A percentile compares a stretch with the other conserved stretches of the same genome.
Conservation (phyloP, 2,329 filamentous ascomycete species). For the Ustulina deusta region DNA sequence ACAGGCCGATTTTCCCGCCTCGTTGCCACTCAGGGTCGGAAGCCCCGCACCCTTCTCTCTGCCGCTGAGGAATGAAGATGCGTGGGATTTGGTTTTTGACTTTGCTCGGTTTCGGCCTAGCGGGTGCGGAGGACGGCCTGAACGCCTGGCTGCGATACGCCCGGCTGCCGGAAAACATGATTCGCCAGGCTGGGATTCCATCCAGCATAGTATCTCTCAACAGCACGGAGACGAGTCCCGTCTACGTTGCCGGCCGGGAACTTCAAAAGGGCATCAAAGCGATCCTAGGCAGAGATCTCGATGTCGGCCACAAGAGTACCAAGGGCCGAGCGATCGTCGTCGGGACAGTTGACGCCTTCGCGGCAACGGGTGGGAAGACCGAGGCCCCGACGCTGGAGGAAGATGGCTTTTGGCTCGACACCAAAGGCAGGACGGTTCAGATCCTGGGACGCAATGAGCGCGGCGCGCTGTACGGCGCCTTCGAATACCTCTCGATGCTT, state of each 20-base stretch:
- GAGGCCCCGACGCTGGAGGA: slow-evolving; percentile 58
- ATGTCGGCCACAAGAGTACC: slow-evolving; percentile 44
- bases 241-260: slow-evolving; percentile 70
- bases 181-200: slow-evolving; percentile 58
- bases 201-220: slow-evolving; percentile 66
- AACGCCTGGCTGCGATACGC: slow-evolving; percentile 75
- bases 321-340: slow-evolving; percentile 57
- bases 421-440: slow-evolving; percentile 58
- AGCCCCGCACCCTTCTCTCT: not conserved
- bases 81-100: slow-evolving; percentile 47
- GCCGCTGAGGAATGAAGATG: slow-evolving; percentile 41
- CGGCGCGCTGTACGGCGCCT: slow-evolving; percentile 76
- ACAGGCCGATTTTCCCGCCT: slow-evolving; percentile 13
- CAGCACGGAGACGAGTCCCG: slow-evolving; percentile 63
- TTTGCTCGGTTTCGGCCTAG: slow-evolving; percentile 51
- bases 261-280: slow-evolving; percentile 67
- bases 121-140: slow-evolving; percentile 69
- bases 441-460: slow-evolving; percentile 75
- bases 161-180: slow-evolving; percentile 55
- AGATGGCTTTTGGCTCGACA: slow-evolving; percentile 73
- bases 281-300: slow-evolving; percentile 65
- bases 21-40: not conserved
- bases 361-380: slow-evolving; percentile 51
- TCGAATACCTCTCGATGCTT: slow-evolving; percentile 75
- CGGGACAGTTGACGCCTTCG: slow-evolving; percentile 61